These are phyloP conservation scores for Diaporthe eres DNA, from an alignment of 2,329 filamentous ascomycete species.

Conservation along the genomic window DNA sequence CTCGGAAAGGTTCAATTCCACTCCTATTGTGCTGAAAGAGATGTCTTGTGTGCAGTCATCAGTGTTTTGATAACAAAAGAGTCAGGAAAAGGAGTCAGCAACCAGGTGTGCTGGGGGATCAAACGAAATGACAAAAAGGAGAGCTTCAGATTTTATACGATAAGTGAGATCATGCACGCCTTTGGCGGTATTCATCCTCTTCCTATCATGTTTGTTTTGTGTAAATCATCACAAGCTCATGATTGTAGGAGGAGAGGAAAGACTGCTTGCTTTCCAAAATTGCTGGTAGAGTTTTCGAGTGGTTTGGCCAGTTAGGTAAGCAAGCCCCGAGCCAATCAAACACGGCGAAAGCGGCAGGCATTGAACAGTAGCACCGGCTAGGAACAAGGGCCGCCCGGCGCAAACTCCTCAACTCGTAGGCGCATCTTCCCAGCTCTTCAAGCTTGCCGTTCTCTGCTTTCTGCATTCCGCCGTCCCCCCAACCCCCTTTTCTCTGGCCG, in stretches of 20 bases:
- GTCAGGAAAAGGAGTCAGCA: not conserved
- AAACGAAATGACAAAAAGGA: conserved; percentile 7
- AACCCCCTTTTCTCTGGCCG: conserved; percentile 18
- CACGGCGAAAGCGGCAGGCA: not conserved
- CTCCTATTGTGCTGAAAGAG: not conserved
- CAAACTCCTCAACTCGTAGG: conserved; percentile 24
- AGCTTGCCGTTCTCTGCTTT: conserved; percentile 26
- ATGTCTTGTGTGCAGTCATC: not conserved
- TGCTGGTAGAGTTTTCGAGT: conserved; percentile 38
- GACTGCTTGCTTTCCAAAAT: not conserved
- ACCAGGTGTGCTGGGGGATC: not conserved
- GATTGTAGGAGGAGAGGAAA: conserved; percentile 48
- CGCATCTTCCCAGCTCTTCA: conserved; percentile 31
- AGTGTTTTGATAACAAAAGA: not conserved
- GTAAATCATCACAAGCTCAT: conserved; percentile 74
- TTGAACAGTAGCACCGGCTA: conserved; percentile 14
- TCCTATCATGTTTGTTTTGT: conserved; percentile 74
- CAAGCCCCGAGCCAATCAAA: not conserved
- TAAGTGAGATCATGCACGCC: conserved; percentile 73
- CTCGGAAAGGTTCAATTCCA: not conserved
- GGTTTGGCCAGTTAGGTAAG: not conserved
- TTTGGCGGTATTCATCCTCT: conserved; percentile 73
- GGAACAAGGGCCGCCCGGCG: conserved; percentile 32
- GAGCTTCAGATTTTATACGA: conserved; percentile 69
- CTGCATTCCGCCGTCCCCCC: conserved; percentile 13